Base-by-base conservation (phyloP, 2,329 filamentous ascomycete species). In the Colletotrichum eremochloae region DNA sequence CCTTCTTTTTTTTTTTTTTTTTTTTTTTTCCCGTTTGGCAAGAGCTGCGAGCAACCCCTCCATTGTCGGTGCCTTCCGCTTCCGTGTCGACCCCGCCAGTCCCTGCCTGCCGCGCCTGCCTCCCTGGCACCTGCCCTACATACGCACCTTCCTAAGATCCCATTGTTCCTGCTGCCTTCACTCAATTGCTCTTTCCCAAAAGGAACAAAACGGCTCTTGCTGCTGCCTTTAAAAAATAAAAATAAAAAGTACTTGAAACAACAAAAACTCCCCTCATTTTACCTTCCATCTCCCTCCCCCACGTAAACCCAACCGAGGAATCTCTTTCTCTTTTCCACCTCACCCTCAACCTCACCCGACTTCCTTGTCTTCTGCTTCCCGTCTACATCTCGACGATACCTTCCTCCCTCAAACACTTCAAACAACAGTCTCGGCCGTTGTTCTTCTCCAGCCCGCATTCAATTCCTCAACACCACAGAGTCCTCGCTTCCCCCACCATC, bases 21-120 rank as follows among this genome's bases (percentile, higher is more conserved):
- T 24, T 24, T 46, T 53, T 60, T 70, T 8, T 36, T 36, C 8
- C 15, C 46, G 53, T 70, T 15, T 15, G 65, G 64, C 14, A 40
- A 71, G 64, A 60, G 63, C 46, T 70, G 42, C 24, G 56, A 67
- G 56, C 31, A 40, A 71, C 68, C 68, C 68, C 68, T 56, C 53
- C 53, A 36, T 38, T 20, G 2, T 14, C 2, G 33, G 12, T 20
- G 18, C 53, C 14, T 46, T 48, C 68, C 68, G 63, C 46, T 64
- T 64, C 63, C 56, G 40, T 36, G 48, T 46, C 50, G 56, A 71
- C 64, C 68, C 64, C 68, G 57, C 68, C 53, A 55, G 18, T 42
- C 44, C 64, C 64, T 71, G 57, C 68, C 63, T 58, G 60, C 67
- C 31, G n/a, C 31, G 24, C 48, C 36, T 53, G 44, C 44, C 18